These are phyloP conservation scores for Fraxinus platypoda DNA, from an alignment of 305 asterid species.

Conservation along the genomic window DNA sequence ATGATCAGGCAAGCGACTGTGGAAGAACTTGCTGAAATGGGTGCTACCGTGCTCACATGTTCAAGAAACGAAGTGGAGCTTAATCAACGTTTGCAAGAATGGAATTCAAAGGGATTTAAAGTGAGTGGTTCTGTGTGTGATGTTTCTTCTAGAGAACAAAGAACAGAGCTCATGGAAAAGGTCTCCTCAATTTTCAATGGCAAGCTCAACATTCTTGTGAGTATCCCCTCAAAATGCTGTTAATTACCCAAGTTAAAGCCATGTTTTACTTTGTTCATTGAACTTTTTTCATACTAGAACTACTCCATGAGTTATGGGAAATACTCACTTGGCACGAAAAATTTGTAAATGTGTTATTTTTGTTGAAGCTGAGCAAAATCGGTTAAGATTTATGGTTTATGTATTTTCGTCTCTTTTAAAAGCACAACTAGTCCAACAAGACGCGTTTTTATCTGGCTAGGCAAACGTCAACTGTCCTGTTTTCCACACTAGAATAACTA, in stretches of 20 bases:
- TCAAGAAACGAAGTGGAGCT: slow-evolving; percentile 74
- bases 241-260: not conserved
- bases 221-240: slow-evolving; percentile 11
- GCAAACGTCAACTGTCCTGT: not conserved
- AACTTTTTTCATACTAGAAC: not conserved
- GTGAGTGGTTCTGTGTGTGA: slow-evolving; percentile 76
- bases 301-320: not conserved
- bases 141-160: slow-evolving; percentile 66
- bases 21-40: slow-evolving; percentile 78
- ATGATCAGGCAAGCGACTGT: slow-evolving; percentile 59
- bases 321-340: not conserved
- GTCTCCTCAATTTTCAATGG: slow-evolving; percentile 61
- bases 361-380: not conserved
- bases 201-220: slow-evolving; percentile 82
- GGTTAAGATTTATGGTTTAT: not conserved
- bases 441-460: not conserved
- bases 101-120: slow-evolving; percentile 66
- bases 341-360: not conserved
- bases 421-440: too few relatives aligned
- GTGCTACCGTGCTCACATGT: slow-evolving; percentile 73
- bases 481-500: not conserved
- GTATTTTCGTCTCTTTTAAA: not conserved
- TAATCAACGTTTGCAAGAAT: slow-evolving; percentile 59
- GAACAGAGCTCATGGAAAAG: slow-evolving; percentile 59
- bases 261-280: not conserved